Percentiles rank a stretch among this genome's conserved stretches.
phyloP scores from a whole-genome alignment of 805 yeast genomes.

The Candida sonorensis region DNA sequence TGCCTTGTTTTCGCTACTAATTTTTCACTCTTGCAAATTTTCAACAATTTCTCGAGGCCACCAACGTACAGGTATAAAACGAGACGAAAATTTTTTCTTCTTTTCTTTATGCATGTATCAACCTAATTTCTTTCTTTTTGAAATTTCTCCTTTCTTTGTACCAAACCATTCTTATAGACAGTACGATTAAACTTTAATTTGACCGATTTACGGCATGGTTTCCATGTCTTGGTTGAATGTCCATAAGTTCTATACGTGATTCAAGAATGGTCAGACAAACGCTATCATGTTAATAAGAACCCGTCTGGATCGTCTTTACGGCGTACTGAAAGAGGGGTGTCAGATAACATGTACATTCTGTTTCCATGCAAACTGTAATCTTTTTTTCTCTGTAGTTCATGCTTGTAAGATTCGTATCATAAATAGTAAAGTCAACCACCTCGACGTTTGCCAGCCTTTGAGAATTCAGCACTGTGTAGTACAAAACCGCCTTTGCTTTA shows the following conservation, averaged over 20 bases:
- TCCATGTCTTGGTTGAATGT: slow-evolving; percentile 4
- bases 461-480: no score
- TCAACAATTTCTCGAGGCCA: no score
- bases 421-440: no score
- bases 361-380: background rate
- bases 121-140: background rate
- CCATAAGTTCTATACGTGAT: slow-evolving; percentile 27
- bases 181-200: slow-evolving; percentile 21
- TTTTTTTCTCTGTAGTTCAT: no score
- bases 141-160: slow-evolving; percentile 17
- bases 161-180: slow-evolving; percentile 31
- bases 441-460: no score
- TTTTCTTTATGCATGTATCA: slow-evolving; percentile 20
- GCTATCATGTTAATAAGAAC: slow-evolving; percentile 27
- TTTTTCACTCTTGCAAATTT: no score
- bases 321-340: slow-evolving; percentile 30
- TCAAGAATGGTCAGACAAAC: slow-evolving; percentile 26
- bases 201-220: slow-evolving; percentile 8
- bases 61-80: no score
- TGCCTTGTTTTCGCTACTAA: no score
- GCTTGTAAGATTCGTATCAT: no score
- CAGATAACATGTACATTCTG: slow-evolving; percentile 27
- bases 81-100: slow-evolving; percentile 1
- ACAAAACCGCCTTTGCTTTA: no score
- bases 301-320: slow-evolving; percentile 25